Base-by-base conservation (phyloP, 106 monocot genomes). In the Allium cepa region DNA sequence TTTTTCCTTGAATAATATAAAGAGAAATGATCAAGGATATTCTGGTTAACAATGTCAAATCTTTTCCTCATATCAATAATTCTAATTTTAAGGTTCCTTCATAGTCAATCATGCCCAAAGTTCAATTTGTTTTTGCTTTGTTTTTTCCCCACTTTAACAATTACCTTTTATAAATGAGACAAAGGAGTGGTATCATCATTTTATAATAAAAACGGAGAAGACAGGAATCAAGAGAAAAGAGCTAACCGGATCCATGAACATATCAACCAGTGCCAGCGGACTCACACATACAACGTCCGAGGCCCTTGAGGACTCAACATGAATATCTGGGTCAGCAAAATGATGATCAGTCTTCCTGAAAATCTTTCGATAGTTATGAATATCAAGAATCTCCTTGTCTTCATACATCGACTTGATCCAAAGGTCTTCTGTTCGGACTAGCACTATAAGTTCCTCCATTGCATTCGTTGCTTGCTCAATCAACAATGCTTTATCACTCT, bases 401-500 rank as follows among this genome's bases (percentile, higher is more conserved):
- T 82, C 83, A 11, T 65, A 49, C 3, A 69, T 72, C 17, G 62
- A 56, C 68, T 81, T 88, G 14, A 71, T 77, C 95, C 95, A 96
- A 49, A 96, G 15, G 47, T 83, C 91, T 11, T 88, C 80, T 3
- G 81, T 72, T 70, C 84, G 91, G 10, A 71, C 72, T 7, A 96
- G 70, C 55, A 85, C 70, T 17, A 96, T 76, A 10, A 91, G 60
- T 64, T 91, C 91, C 17, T 86, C 81, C 85, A 91, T 78, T n/a
- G 88, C 91, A 60, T 59, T 75, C 5, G 83, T 67, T 0, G 91
- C 88, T 67, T 86, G 73, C 47, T 96, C 88, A 2, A 60, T 82
- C 95, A 96, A 88, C 8, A 88, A 46, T 14, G 91, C 88, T 76
- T 81, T 88, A 69, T 96, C 95, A 22, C 82, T 76, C 18, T 96